Conservation (phyloP, 2,329 filamentous ascomycete genomes). For the Cladosporium austrohemisphaericum region DNA sequence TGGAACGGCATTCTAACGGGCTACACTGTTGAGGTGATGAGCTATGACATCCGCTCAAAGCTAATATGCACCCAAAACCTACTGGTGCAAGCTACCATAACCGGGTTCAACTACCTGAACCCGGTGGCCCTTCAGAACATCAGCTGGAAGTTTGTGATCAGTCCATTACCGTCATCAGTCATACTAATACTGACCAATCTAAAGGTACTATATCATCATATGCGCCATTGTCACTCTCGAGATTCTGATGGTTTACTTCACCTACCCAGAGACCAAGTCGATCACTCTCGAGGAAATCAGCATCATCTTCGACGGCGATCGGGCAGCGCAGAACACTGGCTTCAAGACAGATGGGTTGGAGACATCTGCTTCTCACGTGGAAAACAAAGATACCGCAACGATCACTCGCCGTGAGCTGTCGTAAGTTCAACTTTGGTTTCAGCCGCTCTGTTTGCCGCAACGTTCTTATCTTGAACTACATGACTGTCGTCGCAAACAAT, state of each 20-base stretch:
- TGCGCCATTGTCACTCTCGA: slow-evolving; percentile 25
- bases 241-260: slow-evolving; percentile 26
- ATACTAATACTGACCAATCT: slow-evolving; percentile 11
- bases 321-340: slow-evolving; percentile 12
- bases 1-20: slow-evolving; percentile 39
- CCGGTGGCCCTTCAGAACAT: slow-evolving; percentile 19
- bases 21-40: slow-evolving; percentile 42
- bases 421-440: neutral
- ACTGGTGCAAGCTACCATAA: slow-evolving; percentile 40
- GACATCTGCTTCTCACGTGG: neutral
- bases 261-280: slow-evolving; percentile 35
- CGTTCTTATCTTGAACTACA: too few species aligned
- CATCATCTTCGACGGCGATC: slow-evolving; percentile 17
- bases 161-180: neutral
- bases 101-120: slow-evolving; percentile 30
- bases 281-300: slow-evolving; percentile 19
- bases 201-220: slow-evolving; percentile 19
- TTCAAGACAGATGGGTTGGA: neutral
- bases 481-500: too few species aligned
- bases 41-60: slow-evolving; percentile 40
- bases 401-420: neutral
- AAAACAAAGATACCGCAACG: neutral
- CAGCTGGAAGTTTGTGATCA: slow-evolving; percentile 12
- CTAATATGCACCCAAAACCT: slow-evolving; percentile 40
- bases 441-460: too few species aligned